These are phyloP conservation scores for Calonectria pteridis DNA, from an alignment of 2,329 filamentous ascomycete genomes.

Conservation along the genomic window DNA sequence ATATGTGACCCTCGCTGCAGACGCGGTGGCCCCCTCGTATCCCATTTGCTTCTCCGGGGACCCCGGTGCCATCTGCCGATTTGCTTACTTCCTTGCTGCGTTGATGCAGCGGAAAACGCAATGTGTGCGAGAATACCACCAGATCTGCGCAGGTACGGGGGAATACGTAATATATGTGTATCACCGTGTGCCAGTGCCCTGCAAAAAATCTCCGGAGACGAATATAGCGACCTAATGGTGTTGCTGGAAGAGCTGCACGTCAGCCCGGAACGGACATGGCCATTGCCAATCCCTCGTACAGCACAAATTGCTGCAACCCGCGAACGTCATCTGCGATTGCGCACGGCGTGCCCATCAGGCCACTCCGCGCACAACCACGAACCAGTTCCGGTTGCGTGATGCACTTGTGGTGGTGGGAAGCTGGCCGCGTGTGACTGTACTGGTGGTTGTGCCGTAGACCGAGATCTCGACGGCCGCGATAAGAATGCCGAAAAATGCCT, in stretches of 20 bases:
- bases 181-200: background rate
- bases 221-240: constrained; percentile 1
- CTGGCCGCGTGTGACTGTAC: background rate
- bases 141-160: constrained; percentile 16
- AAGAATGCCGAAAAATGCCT: background rate
- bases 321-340: background rate
- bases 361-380: background rate
- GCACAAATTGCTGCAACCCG: background rate
- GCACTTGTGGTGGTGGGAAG: background rate
- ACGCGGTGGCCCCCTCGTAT: constrained; percentile 12
- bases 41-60: background rate
- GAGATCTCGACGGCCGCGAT: constrained; percentile 5
- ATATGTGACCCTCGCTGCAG: constrained; percentile 5
- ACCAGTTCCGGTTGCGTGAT: background rate
- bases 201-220: background rate
- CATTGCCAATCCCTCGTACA: constrained; percentile 10
- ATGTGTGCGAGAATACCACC: background rate
- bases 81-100: background rate
- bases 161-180: constrained; percentile 1
- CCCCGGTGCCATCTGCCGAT: constrained; percentile 1
- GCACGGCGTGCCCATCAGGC: background rate
- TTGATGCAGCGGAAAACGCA: background rate
- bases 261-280: constrained; percentile 5
- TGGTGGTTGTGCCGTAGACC: background rate
- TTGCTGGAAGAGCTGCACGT: background rate